Conservation (phyloP, 345 rosid genomes). For the Linum usitatissimum region DNA sequence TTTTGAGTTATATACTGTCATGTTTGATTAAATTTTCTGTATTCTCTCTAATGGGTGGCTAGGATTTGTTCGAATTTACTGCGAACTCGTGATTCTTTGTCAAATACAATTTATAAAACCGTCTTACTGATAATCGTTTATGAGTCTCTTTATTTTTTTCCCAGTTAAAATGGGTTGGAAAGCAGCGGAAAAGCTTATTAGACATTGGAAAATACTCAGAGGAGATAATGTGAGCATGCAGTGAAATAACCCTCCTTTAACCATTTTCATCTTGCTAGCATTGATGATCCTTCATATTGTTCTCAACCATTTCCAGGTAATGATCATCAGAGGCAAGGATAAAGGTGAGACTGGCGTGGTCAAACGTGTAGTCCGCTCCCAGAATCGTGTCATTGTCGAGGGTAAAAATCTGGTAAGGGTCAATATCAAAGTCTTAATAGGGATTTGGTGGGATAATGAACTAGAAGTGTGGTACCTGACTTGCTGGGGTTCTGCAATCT, state of each 20-base stretch:
- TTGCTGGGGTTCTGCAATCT: background rate
- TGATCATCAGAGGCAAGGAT: constrained; percentile 84
- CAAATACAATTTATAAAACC: background rate
- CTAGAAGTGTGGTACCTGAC: background rate
- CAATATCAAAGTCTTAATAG: background rate
- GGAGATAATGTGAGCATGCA: constrained; percentile 70
- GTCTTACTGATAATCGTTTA: background rate
- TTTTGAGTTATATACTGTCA: too few species aligned
- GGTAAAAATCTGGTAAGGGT: constrained; percentile 72
- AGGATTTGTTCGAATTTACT: too few species aligned
- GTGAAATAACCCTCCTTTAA: background rate
- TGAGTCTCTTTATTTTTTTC: background rate
- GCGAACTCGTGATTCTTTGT: too few species aligned
- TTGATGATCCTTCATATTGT: background rate
- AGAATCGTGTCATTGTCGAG: constrained; percentile 78
- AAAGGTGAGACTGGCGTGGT: constrained; percentile 67
- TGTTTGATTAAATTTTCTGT: too few species aligned
- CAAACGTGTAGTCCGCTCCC: constrained; percentile 73
- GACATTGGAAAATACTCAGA: constrained; percentile 90
- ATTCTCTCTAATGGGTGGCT: too few species aligned
- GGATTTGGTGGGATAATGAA: background rate
- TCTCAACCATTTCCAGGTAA: constrained; percentile 33
- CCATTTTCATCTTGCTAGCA: background rate
- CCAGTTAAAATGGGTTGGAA: constrained; percentile 73
- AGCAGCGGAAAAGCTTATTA: constrained; percentile 92